phyloP scores from a whole-genome alignment of 257 asterid genomes.

The Prunella vulgaris region DNA sequence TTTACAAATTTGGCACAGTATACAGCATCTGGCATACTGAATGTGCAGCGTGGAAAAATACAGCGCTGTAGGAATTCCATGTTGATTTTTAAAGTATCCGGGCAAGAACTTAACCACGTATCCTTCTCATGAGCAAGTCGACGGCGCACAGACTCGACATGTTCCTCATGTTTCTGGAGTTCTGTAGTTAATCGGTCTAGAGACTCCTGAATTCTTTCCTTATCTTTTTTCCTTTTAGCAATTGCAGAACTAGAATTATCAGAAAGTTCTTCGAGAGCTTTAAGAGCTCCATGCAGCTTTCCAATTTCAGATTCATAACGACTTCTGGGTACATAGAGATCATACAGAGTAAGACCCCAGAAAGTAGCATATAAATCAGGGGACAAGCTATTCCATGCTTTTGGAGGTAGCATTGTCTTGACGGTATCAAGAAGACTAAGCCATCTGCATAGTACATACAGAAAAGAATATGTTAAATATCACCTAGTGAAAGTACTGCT shows the following conservation, averaged over 20 bases:
- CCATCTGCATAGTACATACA: slow-evolving; percentile 63
- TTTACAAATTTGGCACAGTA: slow-evolving; percentile 92
- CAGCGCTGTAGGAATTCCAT: slow-evolving; percentile 99
- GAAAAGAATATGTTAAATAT: slow-evolving; percentile 17
- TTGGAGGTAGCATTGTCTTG: slow-evolving; percentile 86
- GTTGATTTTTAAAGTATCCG: slow-evolving; percentile 92
- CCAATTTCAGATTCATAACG: slow-evolving; percentile 88
- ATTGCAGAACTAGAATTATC: slow-evolving; percentile 99
- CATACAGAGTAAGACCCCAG: slow-evolving; percentile 98
- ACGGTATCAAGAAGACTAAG: slow-evolving; percentile 75
- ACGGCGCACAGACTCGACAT: slow-evolving; percentile 86
- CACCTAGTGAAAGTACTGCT: slow-evolving; percentile 3
- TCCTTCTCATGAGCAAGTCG: slow-evolving; percentile 91
- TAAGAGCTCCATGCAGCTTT: slow-evolving; percentile 84
- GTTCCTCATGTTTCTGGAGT: slow-evolving; percentile 94
- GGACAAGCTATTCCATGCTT: slow-evolving; percentile 99
- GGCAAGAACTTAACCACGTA: slow-evolving; percentile 98
- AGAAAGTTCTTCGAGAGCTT: slow-evolving; percentile 91
- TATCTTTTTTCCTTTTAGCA: slow-evolving; percentile 94
- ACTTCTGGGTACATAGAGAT: slow-evolving; percentile 87
- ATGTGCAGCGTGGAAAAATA: slow-evolving; percentile 95
- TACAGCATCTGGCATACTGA: slow-evolving; percentile 99
- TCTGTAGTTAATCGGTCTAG: slow-evolving; percentile 78
- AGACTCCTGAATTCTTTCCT: slow-evolving; percentile 98
- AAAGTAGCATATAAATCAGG: slow-evolving; percentile 95